Evolutionary conservation across 1,284 basidiomycete species (phyloP), one percentile per base, ranked within the genome.

Genomic region (Leccinum discolor): DNA sequence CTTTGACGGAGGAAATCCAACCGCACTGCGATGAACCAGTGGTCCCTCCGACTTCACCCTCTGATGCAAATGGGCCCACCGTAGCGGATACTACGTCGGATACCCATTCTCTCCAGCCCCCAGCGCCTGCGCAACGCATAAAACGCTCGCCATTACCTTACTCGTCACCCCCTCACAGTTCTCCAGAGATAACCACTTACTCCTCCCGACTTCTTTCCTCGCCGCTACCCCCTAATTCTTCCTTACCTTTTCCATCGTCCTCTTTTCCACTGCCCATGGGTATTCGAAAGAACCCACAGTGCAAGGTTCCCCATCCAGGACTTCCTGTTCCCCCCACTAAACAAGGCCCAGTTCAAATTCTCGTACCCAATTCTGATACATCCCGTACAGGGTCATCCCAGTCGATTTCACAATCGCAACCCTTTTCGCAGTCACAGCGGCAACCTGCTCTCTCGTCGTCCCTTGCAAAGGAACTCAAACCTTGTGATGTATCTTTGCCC

Each of bases 351-450:
- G 63, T 57, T 50, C 77, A 67, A 21, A 67, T 76, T 18, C 63
- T 78, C 10, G 74, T 78, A n/a, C 74, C 76, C 1, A 77, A 76
- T 38, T 78, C 74, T 16, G 74, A 76, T 61, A 56, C 72, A 11
- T 77, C 74, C 10, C 71, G 74, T 18, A 63, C 66, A 21, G 72
- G 70, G 52, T 75, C 72, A 4, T 74, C 75, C 32, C 75, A 76
- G n/a, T 50, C 67, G 26, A 59, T 62, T 38, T 68, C 71, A 42
- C 74, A 73, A 59, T 67, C 73, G 12, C 74, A 67, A 12, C 44
- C 50, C 29, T 63, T 40, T 44, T 64, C 67, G 8, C 71, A 71
- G 21, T 75, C 73, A 8, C 74, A 73, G 18, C 65, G 62, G 16
- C 70, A 68, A 16, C 35, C 61, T 18, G 32, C 14, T n/a, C 65